Evolutionary conservation across 768 basidiomycete genomes (phyloP).

Genomic region (button mushroom (Agaricus bisporus)): DNA sequence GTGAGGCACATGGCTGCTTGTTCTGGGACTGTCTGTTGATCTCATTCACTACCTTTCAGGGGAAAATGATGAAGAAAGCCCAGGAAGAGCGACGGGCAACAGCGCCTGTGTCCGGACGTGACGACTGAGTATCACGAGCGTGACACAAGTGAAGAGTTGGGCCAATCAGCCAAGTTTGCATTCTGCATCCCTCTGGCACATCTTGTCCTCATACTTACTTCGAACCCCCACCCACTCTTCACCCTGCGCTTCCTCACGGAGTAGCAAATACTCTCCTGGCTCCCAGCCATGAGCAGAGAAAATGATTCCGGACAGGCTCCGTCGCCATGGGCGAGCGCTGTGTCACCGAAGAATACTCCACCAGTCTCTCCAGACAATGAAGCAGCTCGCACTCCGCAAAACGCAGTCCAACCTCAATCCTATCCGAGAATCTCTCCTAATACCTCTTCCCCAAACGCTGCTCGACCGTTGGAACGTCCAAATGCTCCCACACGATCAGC

Average conservation of each 20-base stretch:
- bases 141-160: constrained; percentile 11
- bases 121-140: neutral
- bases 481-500: constrained; percentile 58
- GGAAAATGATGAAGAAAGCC: too few relatives aligned
- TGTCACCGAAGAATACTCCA: constrained; percentile 11
- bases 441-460: constrained; percentile 27
- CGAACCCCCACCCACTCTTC: constrained; percentile 2
- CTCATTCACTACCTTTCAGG: too few relatives aligned
- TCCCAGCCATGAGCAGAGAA: constrained; percentile 30
- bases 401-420: constrained; percentile 11
- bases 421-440: constrained; percentile 24
- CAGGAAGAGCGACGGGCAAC: too few relatives aligned
- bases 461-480: constrained; percentile 45
- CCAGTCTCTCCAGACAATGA: constrained; percentile 6
- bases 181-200: constrained; percentile 9
- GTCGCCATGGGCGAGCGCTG: constrained; percentile 20
- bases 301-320: constrained; percentile 27
- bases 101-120: neutral
- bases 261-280: neutral
- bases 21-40: too few relatives aligned
- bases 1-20: too few relatives aligned
- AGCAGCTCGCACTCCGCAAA: constrained; percentile 18
- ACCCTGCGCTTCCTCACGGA: neutral
- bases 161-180: constrained; percentile 11
- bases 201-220: constrained; percentile 8